phyloP scores from a whole-genome alignment of 495 filamentous ascomycete species.

The Aspergillus wentii region DNA sequence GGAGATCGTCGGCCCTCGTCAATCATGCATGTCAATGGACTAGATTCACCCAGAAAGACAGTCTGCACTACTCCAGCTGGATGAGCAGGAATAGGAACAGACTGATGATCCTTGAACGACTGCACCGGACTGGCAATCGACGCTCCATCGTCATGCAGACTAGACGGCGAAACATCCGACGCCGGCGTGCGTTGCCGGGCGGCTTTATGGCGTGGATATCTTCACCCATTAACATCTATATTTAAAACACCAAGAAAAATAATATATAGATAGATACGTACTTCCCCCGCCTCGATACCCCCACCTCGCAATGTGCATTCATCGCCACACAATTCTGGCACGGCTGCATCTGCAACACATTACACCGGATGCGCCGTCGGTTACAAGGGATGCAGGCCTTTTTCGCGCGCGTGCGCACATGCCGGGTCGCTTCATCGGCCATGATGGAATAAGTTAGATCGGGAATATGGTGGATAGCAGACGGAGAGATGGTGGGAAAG shows the following conservation, averaged over 20 bases:
- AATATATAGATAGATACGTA: slow-evolving; percentile 11
- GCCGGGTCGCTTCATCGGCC: no score
- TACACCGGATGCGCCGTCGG: slow-evolving; percentile 40
- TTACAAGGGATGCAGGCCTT: slow-evolving; percentile 44
- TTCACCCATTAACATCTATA: not conserved
- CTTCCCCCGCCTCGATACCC: slow-evolving; percentile 41
- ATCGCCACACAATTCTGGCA: slow-evolving; percentile 39
- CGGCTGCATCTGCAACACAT: slow-evolving; percentile 39
- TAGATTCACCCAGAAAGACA: slow-evolving; percentile 39
- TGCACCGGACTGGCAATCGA: no score
- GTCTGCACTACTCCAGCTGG: no score
- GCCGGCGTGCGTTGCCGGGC: not conserved
- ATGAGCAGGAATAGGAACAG: not conserved
- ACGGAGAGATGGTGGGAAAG: not conserved
- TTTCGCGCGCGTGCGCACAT: slow-evolving; percentile 37
- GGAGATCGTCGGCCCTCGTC: slow-evolving; percentile 27
- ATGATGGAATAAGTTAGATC: not conserved
- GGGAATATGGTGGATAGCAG: not conserved
- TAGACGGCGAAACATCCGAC: slow-evolving; percentile 13
- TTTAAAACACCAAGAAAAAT: not conserved
- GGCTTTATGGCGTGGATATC: slow-evolving; percentile 18
- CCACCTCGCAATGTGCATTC: slow-evolving; percentile 35
- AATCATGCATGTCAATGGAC: slow-evolving; percentile 36
- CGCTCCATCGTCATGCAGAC: no score
- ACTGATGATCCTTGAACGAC: slow-evolving; percentile 1